phyloP scores from a whole-genome alignment of 495 filamentous ascomycete species.

The Chlorociboria aeruginascens region DNA sequence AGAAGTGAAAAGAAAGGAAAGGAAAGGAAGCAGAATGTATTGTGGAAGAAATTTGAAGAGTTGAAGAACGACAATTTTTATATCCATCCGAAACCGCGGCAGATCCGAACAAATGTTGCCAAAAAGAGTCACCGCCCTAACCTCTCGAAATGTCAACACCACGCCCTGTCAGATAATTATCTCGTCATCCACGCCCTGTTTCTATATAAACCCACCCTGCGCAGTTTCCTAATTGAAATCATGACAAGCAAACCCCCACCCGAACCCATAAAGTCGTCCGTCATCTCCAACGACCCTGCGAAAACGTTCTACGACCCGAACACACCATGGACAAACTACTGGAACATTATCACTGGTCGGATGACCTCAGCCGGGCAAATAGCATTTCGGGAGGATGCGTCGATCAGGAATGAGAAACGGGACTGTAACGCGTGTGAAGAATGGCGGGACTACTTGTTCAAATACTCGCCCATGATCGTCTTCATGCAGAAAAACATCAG shows the following conservation, averaged over 20 bases:
- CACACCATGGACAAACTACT: conserved; percentile 67
- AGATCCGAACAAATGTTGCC: neutral
- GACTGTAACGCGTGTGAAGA: conserved; percentile 72
- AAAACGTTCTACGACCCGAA: conserved; percentile 52
- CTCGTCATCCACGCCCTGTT: conserved; percentile 4
- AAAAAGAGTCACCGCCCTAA: conserved; percentile 9
- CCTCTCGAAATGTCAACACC: conserved; percentile 3
- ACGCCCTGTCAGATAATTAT: conserved; percentile 5
- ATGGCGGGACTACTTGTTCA: conserved; percentile 65
- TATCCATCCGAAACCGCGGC: neutral
- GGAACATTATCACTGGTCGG: conserved; percentile 58
- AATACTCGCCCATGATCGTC: conserved; percentile 72
- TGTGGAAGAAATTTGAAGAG: no score
- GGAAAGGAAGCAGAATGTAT: no score
- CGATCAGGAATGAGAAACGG: conserved; percentile 49
- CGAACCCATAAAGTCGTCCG: neutral
- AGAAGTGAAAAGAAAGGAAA: neutral
- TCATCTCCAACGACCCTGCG: conserved; percentile 31
- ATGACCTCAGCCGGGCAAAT: conserved; percentile 56
- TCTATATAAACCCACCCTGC: neutral
- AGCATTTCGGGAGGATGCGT: conserved; percentile 57
- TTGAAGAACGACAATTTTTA: no score
- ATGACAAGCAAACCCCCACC: conserved; percentile 1
- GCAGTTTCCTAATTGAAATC: neutral
- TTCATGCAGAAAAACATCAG: conserved; percentile 71